phyloP scores from a whole-genome alignment of 2,329 filamentous ascomycete species.

The Phyllachora maydis region DNA sequence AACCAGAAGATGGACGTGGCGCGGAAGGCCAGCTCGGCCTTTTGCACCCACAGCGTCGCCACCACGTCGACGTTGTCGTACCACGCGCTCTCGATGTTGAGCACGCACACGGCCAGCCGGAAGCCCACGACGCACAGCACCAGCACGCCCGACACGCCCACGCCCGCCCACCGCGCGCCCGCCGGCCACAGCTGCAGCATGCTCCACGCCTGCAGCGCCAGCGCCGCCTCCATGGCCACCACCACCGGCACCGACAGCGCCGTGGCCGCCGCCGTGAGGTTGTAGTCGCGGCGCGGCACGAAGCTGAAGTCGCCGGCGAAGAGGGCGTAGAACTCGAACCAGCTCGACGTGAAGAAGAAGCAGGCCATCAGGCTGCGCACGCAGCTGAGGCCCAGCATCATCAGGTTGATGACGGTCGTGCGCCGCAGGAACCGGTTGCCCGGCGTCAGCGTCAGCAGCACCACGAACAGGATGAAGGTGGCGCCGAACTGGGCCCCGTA shows the following conservation, averaged over 20 bases:
- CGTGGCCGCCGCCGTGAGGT: slow-evolving; percentile 16
- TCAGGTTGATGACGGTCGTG: slow-evolving; percentile 44
- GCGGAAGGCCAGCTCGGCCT: slow-evolving; percentile 13
- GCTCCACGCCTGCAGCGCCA: slow-evolving; percentile 29
- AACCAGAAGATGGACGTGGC: slow-evolving; percentile 21
- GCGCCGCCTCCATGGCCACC: slow-evolving; percentile 21
- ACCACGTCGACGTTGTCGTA: slow-evolving; percentile 9
- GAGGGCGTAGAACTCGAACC: slow-evolving; percentile 38
- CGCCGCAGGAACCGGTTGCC: slow-evolving; percentile 39
- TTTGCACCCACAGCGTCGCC: slow-evolving; percentile 12
- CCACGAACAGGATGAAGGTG: slow-evolving; percentile 39
- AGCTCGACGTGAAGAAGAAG: slow-evolving; percentile 38
- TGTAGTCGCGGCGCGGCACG: slow-evolving; percentile 18
- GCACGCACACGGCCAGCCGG: too few relatives aligned
- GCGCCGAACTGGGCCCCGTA: slow-evolving; percentile 54
- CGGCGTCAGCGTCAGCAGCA: slow-evolving; percentile 47
- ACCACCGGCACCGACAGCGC: slow-evolving; percentile 21
- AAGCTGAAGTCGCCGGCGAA: slow-evolving; percentile 30
- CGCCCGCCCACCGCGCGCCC: slow-evolving; percentile 10
- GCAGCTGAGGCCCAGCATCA: slow-evolving; percentile 37
- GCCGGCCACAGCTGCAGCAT: slow-evolving; percentile 26
- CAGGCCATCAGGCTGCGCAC: slow-evolving; percentile 35
- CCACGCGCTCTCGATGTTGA: not conserved
- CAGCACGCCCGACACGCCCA: slow-evolving; percentile 13
- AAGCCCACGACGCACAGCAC: slow-evolving; percentile 9